Evolutionary conservation across 2,329 filamentous ascomycete genomes (phyloP).

Genomic region (Xylaria sp.): DNA sequence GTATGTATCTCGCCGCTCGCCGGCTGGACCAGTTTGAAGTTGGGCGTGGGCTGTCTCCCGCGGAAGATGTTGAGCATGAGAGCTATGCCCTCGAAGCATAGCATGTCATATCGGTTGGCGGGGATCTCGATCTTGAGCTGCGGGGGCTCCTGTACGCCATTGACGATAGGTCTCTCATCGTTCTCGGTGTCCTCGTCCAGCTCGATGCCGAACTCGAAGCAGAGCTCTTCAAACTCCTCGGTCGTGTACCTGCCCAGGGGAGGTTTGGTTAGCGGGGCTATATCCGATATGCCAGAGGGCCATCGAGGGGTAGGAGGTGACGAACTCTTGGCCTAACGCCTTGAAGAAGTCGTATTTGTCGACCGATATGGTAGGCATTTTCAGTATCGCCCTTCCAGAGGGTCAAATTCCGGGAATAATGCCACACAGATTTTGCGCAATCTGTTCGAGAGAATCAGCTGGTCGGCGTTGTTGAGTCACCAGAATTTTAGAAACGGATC

Average conservation of each 20-base stretch:
- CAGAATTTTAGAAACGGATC: conserved; percentile 34
- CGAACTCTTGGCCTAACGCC: conserved; percentile 82
- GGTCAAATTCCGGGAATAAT: conserved; percentile 12
- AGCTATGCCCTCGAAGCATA: conserved; percentile 96
- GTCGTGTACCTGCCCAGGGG: conserved; percentile 74
- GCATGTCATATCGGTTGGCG: conserved; percentile 91
- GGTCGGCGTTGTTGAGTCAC: conserved; percentile 41
- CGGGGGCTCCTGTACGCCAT: conserved; percentile 74
- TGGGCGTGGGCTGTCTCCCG: conserved; percentile 73
- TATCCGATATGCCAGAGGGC: conserved; percentile 26
- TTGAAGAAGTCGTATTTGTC: conserved; percentile 96
- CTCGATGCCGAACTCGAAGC: conserved; percentile 98
- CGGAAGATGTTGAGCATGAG: conserved; percentile 96
- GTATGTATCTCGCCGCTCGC: conserved; percentile 73
- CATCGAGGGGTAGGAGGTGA: conserved; percentile 29
- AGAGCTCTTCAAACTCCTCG: conserved; percentile 93
- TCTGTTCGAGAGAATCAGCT: conserved; percentile 2
- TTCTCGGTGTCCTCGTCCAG: conserved; percentile 84
- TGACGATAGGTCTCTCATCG: conserved; percentile 25
- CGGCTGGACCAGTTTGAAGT: conserved; percentile 76
- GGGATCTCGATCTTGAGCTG: conserved; percentile 98
- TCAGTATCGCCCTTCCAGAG: conserved; percentile 32
- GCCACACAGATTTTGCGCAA: conserved; percentile 10
- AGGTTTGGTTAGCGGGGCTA: conserved; percentile 25
- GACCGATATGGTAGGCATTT: conserved; percentile 94